Evolutionary conservation across 2,329 filamentous ascomycete genomes (phyloP).

Genomic region (Akanthomyces dipterigenus): DNA sequence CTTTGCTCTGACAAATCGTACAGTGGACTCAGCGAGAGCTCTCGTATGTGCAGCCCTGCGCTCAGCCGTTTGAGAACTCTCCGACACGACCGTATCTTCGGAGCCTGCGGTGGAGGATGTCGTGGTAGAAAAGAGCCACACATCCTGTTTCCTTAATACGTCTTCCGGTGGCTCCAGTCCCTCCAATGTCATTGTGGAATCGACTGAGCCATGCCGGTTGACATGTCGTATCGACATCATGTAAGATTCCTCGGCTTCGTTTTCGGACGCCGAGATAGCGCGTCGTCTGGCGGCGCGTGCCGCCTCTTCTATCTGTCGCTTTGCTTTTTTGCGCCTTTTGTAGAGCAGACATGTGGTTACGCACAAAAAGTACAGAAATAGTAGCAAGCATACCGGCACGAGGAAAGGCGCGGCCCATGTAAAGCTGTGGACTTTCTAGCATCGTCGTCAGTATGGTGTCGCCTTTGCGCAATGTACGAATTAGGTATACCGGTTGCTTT

Average conservation of each 20-base stretch:
- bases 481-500: conserved; percentile 18
- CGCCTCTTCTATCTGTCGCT: conserved; percentile 14
- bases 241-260: conserved; percentile 14
- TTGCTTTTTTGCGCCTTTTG: conserved; percentile 21
- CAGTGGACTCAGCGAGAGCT: conserved; percentile 8
- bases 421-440: conserved; percentile 17
- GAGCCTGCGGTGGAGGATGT: conserved; percentile 4
- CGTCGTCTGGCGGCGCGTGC: background rate
- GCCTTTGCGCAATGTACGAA: background rate
- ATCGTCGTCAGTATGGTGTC: background rate
- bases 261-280: conserved; percentile 1
- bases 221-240: conserved; percentile 4
- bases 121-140: conserved; percentile 12
- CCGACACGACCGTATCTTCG: conserved; percentile 8
- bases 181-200: conserved; percentile 12
- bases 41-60: conserved; percentile 6
- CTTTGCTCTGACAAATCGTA: conserved; percentile 12
- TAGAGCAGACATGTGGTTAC: conserved; percentile 22
- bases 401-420: conserved; percentile 24
- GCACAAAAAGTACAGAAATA: conserved; percentile 23
- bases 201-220: conserved; percentile 14
- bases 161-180: background rate
- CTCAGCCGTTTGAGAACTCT: conserved; percentile 8
- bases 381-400: conserved; percentile 24
- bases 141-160: conserved; percentile 8